phyloP scores from a whole-genome alignment of 2,329 filamentous ascomycete genomes.

The Aureobasidium namibiae region DNA sequence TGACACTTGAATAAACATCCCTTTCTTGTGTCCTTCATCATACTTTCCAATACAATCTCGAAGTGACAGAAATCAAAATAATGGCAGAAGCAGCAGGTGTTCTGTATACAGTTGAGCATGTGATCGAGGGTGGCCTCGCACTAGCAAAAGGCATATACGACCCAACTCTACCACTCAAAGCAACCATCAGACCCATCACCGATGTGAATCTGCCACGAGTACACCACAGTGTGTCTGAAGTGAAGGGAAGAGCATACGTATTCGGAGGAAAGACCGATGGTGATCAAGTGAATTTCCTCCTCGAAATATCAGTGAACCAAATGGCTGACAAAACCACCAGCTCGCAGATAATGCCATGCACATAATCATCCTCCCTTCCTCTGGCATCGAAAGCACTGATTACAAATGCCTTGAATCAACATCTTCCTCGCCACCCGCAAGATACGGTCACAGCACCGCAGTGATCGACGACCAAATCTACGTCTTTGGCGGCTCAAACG shows the following conservation, averaged over 20 bases:
- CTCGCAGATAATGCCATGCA: constrained; percentile 43
- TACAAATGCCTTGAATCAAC: constrained; percentile 30
- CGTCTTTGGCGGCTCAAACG: constrained; percentile 33
- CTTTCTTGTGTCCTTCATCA: not conserved
- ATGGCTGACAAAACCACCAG: not conserved
- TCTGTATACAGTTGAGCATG: constrained; percentile 27
- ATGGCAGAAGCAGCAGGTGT: constrained; percentile 31
- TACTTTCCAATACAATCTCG: too few relatives aligned
- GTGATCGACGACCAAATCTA: constrained; percentile 38
- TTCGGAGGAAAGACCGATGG: constrained; percentile 38
- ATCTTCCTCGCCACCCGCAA: constrained; percentile 28
- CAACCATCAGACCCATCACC: constrained; percentile 41
- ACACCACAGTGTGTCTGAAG: constrained; percentile 44
- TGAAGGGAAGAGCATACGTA: constrained; percentile 48
- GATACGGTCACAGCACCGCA: constrained; percentile 35
- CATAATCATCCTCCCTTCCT: constrained; percentile 42
- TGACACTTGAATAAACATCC: not conserved
- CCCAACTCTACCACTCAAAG: constrained; percentile 45
- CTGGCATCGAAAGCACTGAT: constrained; percentile 35
- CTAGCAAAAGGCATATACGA: constrained; percentile 40
- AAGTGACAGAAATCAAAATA: not conserved
- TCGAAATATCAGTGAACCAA: too few relatives aligned
- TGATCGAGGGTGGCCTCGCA: constrained; percentile 34
- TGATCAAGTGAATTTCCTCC: not conserved
- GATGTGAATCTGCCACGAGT: constrained; percentile 38